Evolutionary conservation across 768 basidiomycete species (phyloP).

Genomic region (Symmetrospora coprosmae): DNA sequence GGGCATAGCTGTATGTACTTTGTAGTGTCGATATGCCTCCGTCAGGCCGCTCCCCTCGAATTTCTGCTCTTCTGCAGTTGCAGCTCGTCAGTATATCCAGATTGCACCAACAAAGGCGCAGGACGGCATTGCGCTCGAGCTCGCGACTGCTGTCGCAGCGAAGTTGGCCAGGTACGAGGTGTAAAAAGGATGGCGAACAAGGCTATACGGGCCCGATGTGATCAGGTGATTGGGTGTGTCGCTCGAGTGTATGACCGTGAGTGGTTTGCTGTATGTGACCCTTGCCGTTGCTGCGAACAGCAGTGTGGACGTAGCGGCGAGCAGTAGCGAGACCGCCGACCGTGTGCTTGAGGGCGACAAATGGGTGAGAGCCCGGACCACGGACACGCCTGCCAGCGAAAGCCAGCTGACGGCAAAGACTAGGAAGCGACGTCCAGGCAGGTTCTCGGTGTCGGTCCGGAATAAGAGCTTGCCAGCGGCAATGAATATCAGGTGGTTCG

Average conservation of each 20-base stretch:
- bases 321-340: neutral
- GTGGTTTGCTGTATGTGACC: neutral
- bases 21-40: neutral
- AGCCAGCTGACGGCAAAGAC: neutral
- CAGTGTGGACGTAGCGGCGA: neutral
- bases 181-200: neutral
- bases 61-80: neutral
- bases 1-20: neutral
- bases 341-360: neutral
- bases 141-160: neutral
- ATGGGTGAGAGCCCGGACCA: neutral
- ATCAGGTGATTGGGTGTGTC: neutral
- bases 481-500: neutral
- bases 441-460: neutral
- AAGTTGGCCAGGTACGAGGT: neutral
- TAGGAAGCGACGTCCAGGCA: neutral
- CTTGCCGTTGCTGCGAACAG: neutral
- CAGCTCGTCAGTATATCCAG: neutral
- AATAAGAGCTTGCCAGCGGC: neutral
- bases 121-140: neutral
- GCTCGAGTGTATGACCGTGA: slow-evolving; percentile 1
- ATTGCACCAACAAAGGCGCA: neutral
- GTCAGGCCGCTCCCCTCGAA: neutral
- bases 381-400: neutral
- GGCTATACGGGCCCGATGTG: neutral